Base-by-base conservation (phyloP, 768 basidiomycete species). In the Auricularia heimuer region DNA sequence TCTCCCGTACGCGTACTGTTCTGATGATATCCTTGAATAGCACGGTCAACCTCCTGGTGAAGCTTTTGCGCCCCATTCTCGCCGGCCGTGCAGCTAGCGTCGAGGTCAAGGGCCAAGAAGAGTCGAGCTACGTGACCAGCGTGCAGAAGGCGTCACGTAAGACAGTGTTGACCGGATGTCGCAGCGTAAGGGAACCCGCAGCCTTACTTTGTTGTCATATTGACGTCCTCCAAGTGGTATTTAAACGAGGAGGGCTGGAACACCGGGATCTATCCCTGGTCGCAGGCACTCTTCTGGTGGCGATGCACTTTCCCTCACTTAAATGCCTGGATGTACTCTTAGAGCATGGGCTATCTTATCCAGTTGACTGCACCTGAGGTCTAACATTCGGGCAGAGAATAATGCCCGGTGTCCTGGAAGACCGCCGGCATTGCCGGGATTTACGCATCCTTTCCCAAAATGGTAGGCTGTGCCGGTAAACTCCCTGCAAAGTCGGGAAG, bases 31-130 rank as follows among this genome's bases (percentile, higher is more conserved):
- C 14, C 29, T 56, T 56, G 8, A n/a, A 36, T 21, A 64, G 61
- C 54, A 45, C 44, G 4, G 54, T 67, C 3, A 63, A 56, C 34
- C 61, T 39, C 61, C 33, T 60, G 18, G 24, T 66, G 4, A 68
- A 64, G 14, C 62, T 72, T 14, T 14, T 70, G 62, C 36, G 54
- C 39, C 70, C 68, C 42, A 54, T 65, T 11, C 63, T 69, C 18
- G 14, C 61, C 18, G 51, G 64, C 44, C 24, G 42, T 6, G 64
- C 64, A 12, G 35, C 68, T 1, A 65, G 42, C 37, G 68, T 71
- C 56, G 72, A 70, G 54, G 70, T 71, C 7, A 70, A 62, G 11
- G 36, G 47, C 4, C 29, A 29, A 7, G 72, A 70, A 2, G 68
- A 70, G 24, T 61, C 62, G 35, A 29, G 58, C 18, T 68, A 65